Percentiles rank a stretch among this genome's conserved stretches.
phyloP scores from a whole-genome alignment of 352 stramenopile genomes.

The Phytopythium mirpurense region DNA sequence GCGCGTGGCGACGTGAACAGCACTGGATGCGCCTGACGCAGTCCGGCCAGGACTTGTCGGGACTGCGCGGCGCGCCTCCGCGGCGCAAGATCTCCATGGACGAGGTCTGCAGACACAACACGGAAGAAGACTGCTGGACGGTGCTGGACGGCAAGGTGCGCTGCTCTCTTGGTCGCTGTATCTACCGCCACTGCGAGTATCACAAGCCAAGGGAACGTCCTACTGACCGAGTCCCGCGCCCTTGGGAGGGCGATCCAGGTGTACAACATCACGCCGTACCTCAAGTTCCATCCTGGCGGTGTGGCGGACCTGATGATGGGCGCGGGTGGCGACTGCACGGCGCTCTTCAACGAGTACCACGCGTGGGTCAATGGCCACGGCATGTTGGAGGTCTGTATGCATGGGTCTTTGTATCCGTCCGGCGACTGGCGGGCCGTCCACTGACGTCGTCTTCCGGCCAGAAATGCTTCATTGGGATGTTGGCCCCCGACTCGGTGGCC shows the following conservation, averaged over 20 bases:
- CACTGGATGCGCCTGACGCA: slow-evolving; percentile 92
- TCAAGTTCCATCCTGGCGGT: slow-evolving; percentile 97
- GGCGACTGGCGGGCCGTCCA: too few relatives aligned
- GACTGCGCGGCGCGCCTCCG: slow-evolving; percentile 49
- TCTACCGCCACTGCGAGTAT: too few relatives aligned
- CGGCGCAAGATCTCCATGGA: slow-evolving; percentile 64
- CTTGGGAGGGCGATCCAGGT: too few relatives aligned
- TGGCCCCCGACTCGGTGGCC: slow-evolving; percentile 50
- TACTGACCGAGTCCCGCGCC: too few relatives aligned
- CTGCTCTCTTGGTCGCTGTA: too few relatives aligned
- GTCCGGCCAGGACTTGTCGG: slow-evolving; percentile 82
- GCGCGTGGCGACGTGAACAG: slow-evolving; percentile 18
- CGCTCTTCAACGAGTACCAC: slow-evolving; percentile 97
- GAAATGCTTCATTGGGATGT: slow-evolving; percentile 74
- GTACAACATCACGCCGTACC: slow-evolving; percentile 96
- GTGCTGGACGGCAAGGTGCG: slow-evolving; percentile 90
- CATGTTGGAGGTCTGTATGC: slow-evolving; percentile 66
- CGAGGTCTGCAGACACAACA: slow-evolving; percentile 87
- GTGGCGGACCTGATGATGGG: slow-evolving; percentile 88
- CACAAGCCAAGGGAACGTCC: too few relatives aligned
- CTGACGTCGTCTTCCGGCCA: slow-evolving; percentile 2
- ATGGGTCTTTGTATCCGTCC: too few relatives aligned
- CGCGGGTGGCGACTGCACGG: slow-evolving; percentile 92
- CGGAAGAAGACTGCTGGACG: slow-evolving; percentile 92
- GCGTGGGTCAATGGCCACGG: slow-evolving; percentile 91